These are phyloP conservation scores for Russula griseocarnosa DNA, from an alignment of 768 basidiomycete species.

Conservation along the genomic window DNA sequence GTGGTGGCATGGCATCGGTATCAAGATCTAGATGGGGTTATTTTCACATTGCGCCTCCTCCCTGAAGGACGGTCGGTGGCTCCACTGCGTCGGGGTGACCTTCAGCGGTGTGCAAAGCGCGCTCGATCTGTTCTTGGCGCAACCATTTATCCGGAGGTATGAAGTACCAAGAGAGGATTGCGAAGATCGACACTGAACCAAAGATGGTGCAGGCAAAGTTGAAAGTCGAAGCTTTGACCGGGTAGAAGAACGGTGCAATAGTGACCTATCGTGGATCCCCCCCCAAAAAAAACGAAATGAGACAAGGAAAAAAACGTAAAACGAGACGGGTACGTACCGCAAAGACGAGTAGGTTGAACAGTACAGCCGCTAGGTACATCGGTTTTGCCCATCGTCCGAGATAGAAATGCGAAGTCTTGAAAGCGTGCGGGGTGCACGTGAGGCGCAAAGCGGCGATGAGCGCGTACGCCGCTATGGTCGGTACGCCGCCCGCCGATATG, in stretches of 20 bases:
- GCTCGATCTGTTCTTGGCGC: constrained; percentile 54
- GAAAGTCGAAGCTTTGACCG: constrained; percentile 68
- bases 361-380: constrained; percentile 61
- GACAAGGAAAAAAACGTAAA: background rate
- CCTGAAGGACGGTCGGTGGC: background rate
- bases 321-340: constrained; percentile 45
- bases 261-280: constrained; percentile 50
- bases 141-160: constrained; percentile 81
- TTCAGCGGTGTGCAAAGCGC: constrained; percentile 39
- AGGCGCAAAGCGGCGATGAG: constrained; percentile 74
- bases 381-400: constrained; percentile 62
- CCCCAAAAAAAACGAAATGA: no score
- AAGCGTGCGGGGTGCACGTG: constrained; percentile 71
- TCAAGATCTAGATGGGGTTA: background rate
- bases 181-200: constrained; percentile 73
- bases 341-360: constrained; percentile 75
- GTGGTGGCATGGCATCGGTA: background rate
- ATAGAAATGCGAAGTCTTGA: constrained; percentile 68
- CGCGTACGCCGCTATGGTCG: constrained; percentile 85
- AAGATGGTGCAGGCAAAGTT: constrained; percentile 85
- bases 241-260: constrained; percentile 86
- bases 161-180: constrained; percentile 71
- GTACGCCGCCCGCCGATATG: constrained; percentile 79
- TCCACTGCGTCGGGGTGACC: constrained; percentile 10
- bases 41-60: background rate